Evolutionary conservation across 805 yeast species (phyloP).

Genomic region (Torulaspora delbrueckii): DNA sequence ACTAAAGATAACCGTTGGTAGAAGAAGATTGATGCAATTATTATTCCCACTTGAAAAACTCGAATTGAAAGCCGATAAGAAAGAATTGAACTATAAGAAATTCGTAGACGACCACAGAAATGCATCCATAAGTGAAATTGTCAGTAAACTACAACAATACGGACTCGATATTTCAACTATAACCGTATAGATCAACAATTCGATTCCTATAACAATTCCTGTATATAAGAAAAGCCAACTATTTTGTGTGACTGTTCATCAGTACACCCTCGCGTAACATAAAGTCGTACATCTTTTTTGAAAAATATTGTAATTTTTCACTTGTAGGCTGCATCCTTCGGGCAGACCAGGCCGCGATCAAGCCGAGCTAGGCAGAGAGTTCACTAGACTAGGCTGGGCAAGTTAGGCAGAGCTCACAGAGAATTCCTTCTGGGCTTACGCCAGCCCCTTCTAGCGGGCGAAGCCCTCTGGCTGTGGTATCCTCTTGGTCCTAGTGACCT

Average conservation of each 20-base stretch:
- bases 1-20: slow-evolving; percentile 53
- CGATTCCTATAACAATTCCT: not conserved
- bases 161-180: slow-evolving; percentile 38
- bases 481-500: too few relatives aligned
- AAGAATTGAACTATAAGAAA: slow-evolving; percentile 41
- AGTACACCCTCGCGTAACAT: not conserved
- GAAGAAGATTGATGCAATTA: slow-evolving; percentile 52
- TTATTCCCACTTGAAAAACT: slow-evolving; percentile 50
- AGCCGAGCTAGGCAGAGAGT: too few relatives aligned
- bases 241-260: slow-evolving; percentile 2
- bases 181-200: slow-evolving; percentile 9
- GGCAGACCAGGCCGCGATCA: too few relatives aligned
- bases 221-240: not conserved
- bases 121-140: slow-evolving; percentile 17
- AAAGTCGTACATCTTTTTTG: not conserved
- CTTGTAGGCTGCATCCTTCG: not conserved
- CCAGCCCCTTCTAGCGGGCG: not conserved
- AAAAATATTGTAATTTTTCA: not conserved
- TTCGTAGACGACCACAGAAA: slow-evolving; percentile 45
- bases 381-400: not conserved
- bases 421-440: not conserved
- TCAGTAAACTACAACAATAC: slow-evolving; percentile 17
- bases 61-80: slow-evolving; percentile 41
- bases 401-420: not conserved
- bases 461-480: not conserved